Evolutionary conservation across 78 protist genomes (phyloP).

Genomic region (Pelomyxa schiedti): DNA sequence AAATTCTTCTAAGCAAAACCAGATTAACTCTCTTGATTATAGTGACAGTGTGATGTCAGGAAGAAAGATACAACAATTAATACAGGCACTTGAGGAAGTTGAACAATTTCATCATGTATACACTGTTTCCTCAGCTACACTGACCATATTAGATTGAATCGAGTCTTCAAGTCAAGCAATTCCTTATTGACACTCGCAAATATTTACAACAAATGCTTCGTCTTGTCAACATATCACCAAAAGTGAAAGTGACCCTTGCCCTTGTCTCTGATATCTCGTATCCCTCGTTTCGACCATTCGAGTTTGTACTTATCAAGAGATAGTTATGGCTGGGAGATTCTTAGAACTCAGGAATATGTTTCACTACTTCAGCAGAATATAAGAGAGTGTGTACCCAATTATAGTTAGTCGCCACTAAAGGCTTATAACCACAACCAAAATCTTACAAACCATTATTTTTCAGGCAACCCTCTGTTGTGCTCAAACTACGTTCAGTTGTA

Average conservation of each 20-base stretch:
- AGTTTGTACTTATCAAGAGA: too few species aligned
- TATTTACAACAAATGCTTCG: slow-evolving; percentile 75
- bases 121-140: background rate
- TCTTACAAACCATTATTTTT: background rate
- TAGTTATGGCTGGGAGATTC: too few species aligned
- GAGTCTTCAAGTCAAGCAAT: slow-evolving; percentile 71
- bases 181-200: slow-evolving; percentile 64
- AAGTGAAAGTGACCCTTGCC: slow-evolving; percentile 43
- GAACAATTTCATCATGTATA: slow-evolving; percentile 88
- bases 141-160: slow-evolving; percentile 77
- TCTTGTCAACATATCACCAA: slow-evolving; percentile 68
- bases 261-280: slow-evolving; percentile 81
- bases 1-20: background rate
- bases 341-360: too few species aligned
- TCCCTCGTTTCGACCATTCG: too few species aligned
- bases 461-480: slow-evolving; percentile 51
- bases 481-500: slow-evolving; percentile 87
- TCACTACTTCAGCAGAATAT: too few species aligned
- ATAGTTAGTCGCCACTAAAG: too few species aligned
- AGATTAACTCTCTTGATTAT: slow-evolving; percentile 58
- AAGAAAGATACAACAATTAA: slow-evolving; percentile 77
- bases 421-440: too few species aligned
- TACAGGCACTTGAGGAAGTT: slow-evolving; percentile 81
- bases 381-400: too few species aligned
- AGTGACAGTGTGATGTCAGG: slow-evolving; percentile 67